Conservation (phyloP, 148 eudicot genomes). For the Rhododendron simsii region DNA sequence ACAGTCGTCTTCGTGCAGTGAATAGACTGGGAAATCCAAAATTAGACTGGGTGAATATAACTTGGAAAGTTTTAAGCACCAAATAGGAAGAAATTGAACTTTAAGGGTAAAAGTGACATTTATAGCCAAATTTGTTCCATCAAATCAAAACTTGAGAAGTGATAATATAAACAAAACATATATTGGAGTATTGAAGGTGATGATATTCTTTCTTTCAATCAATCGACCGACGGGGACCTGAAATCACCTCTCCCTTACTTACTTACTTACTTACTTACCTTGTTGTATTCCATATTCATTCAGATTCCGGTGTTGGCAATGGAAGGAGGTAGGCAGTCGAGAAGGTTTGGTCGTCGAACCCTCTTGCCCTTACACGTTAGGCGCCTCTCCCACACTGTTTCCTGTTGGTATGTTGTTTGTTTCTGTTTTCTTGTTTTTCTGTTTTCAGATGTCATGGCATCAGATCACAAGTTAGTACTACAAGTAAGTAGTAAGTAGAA, state of each 20-base stretch:
- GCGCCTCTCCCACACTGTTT: conserved; percentile 46
- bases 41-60: not conserved
- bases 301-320: not conserved
- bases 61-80: not conserved
- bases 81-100: not conserved
- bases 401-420: conserved; percentile 48
- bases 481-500: not conserved
- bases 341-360: conserved; percentile 37
- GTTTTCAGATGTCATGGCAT: not conserved
- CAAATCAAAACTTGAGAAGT: not conserved
- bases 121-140: not conserved
- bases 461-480: not conserved
- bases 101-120: not conserved
- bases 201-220: not conserved
- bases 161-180: no score
- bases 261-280: not conserved
- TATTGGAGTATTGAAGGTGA: not conserved
- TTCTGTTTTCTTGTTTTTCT: not conserved
- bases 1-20: not conserved
- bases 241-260: not conserved
- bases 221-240: not conserved
- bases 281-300: not conserved
- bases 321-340: conserved; percentile 30
- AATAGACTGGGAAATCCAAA: not conserved
- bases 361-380: conserved; percentile 45